Conservation (phyloP, 495 filamentous ascomycete species). For the Talaromyces adpressus region DNA sequence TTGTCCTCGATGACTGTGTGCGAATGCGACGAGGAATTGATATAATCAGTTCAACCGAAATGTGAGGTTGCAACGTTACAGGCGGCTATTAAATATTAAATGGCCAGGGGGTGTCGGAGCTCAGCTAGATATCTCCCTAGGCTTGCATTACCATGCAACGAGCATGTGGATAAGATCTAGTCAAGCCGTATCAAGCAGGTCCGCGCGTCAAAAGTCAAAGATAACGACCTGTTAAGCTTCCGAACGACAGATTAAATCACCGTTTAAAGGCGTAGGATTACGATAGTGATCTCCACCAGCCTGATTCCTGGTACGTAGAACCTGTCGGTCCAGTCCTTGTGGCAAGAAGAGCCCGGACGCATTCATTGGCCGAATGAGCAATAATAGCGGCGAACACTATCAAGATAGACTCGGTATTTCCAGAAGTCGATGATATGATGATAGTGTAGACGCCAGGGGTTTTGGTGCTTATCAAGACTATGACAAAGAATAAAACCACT, state of each 20-base stretch:
- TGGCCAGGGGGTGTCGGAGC: neutral
- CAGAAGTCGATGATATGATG: neutral
- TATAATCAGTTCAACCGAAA: neutral
- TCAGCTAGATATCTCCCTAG: neutral
- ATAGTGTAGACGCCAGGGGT: neutral
- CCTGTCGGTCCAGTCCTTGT: neutral
- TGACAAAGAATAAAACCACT: neutral
- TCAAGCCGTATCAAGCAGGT: neutral
- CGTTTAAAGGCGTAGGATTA: neutral
- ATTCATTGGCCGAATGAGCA: neutral
- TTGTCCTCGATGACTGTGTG: neutral
- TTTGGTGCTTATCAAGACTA: neutral
- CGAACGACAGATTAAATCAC: neutral
- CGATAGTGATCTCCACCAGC: neutral
- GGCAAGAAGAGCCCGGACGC: neutral
- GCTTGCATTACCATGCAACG: neutral
- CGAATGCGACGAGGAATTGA: neutral
- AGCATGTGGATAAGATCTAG: neutral
- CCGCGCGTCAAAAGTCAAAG: neutral
- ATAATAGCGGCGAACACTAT: neutral
- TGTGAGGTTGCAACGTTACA: neutral
- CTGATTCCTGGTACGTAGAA: neutral
- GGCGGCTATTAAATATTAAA: neutral
- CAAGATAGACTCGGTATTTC: neutral
- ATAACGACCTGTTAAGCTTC: neutral